Conservation (phyloP, 148 eudicot genomes). For the Nepenthes mirabilis region DNA sequence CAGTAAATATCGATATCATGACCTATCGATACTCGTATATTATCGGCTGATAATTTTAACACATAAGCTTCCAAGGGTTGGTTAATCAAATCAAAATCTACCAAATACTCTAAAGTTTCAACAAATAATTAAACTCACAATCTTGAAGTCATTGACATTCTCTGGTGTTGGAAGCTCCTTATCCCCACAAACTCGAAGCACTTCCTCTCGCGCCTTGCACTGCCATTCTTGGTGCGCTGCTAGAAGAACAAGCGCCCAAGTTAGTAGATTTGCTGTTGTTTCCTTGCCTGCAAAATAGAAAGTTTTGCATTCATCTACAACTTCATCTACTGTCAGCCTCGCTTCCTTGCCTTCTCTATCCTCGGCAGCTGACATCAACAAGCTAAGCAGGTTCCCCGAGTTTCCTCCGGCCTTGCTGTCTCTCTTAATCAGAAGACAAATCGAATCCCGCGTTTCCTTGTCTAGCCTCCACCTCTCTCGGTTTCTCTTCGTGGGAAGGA, state of each 20-base stretch:
- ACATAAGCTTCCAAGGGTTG: too few species aligned
- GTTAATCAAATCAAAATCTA: too few species aligned
- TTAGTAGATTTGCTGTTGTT: conserved; percentile 63
- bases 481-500: conserved; percentile 61
- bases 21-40: too few species aligned
- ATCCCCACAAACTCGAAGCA: conserved; percentile 25
- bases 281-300: conserved; percentile 92
- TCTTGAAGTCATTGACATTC: conserved; percentile 38
- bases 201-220: conserved; percentile 52
- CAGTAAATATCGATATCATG: too few species aligned
- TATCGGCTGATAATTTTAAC: too few species aligned
- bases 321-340: conserved; percentile 39
- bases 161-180: conserved; percentile 27
- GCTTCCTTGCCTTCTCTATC: conserved; percentile 32
- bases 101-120: too few species aligned
- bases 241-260: conserved; percentile 64
- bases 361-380: conserved; percentile 31
- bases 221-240: conserved; percentile 73
- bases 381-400: conserved; percentile 27
- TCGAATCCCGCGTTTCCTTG: conserved; percentile 50
- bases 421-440: conserved; percentile 27
- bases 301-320: conserved; percentile 72
- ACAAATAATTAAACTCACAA: conserved; percentile 26
- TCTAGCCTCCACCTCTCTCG: conserved; percentile 52
- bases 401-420: conserved; percentile 17